Base-by-base conservation (phyloP, 768 basidiomycete genomes). In the Mycena galericulata region DNA sequence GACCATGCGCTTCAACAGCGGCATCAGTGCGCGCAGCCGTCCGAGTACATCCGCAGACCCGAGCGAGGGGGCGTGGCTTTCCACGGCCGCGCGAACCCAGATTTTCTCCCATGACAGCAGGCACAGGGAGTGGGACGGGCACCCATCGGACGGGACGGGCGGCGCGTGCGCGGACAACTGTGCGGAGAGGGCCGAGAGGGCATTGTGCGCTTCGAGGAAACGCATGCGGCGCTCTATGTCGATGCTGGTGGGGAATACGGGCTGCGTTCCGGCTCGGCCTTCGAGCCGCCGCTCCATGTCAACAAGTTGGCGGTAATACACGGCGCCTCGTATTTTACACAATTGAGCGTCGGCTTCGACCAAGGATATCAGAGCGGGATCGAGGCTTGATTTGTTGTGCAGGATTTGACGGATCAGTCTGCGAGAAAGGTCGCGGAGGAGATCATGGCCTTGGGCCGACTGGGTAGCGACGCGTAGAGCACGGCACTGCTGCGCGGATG, bases 11-110 rank as follows among this genome's bases (percentile, higher is more conserved):
- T 81, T 76, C 26, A 86, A 65, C 10, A 77, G 65, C 24, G 82
- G 74, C 82, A 83, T 83, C 75, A 83, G 80, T 15, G 73, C 68
- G 67, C 82, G 85, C 65, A 93, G 78, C 66, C 86, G 81, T 12
- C 89, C 90, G 11, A 91, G 81, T 22, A 93, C 86, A 70, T 92
- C 90, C 51, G 89, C 88, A 22, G 79, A 76, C 15, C 79, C 75
- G 79, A 82, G 45, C 64, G 22, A 22, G 10, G 40, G 18, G 5
- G 57, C 18, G 20, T 58, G 4, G 22, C 29, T 53, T 12, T 36
- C 18, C 11, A 45, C 77, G 83, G 86, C 70, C 76, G 88, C 79
- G 72, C 78, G 82, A 72, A 83, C 67, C 90, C 90, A 84, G 79
- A 89, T 72, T 69, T 82, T 73, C 79, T 85, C 67, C 89, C 86